Base-by-base conservation (phyloP, 2,329 filamentous ascomycete genomes). In the Beauveria caledonica region DNA sequence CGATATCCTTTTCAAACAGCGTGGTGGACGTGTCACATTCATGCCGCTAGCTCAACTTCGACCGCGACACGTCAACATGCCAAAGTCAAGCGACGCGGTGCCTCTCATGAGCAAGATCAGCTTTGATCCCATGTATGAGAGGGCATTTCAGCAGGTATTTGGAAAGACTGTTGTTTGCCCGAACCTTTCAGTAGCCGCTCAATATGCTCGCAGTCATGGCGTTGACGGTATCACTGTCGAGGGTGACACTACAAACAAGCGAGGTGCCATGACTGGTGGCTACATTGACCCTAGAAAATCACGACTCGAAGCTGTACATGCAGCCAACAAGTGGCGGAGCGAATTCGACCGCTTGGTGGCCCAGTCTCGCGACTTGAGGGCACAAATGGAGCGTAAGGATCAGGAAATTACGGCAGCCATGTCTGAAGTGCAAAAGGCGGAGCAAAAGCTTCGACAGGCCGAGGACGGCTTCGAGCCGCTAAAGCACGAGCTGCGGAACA, bases 101-200 rank as follows among this genome's bases (percentile, higher is more conserved):
- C 90, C 92, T 1, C 84, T 99, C 67, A 80, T 97, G 60, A 88
- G 86, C 68, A 96, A 95, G 74, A 83, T 97, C 62, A 82, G 85
- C 53, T 99, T 87, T 69, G 88, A 97, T 56, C 69, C 80, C 1
- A 80, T 77, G 63, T 97, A 87, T 66, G 90, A 95, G 62, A 88
- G 85, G 67, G 94, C 94, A 0, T 94, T 99, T 72, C 86, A 90
- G 69, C 92, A 97, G 70, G 91, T 99, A 0, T 99, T 99, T 74
- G 94, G 92, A 51, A 95, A 91, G 73, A 94, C 91, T 0, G 91
- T 99, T 57, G 88, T 99, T 60, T 97, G 94, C 66, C 92, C 93
- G 3, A 96, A 91, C 66, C 77, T 99, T 63, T 85, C 89, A 53
- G 85, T 96, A 62, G 94, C 92, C 52, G 85, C 89, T 13, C 92